Percentiles rank a stretch among this genome's conserved stretches.
These are phyloP conservation scores for Verticillium albo-atrum DNA, from an alignment of 2,329 filamentous ascomycete species.

Conservation along the genomic window DNA sequence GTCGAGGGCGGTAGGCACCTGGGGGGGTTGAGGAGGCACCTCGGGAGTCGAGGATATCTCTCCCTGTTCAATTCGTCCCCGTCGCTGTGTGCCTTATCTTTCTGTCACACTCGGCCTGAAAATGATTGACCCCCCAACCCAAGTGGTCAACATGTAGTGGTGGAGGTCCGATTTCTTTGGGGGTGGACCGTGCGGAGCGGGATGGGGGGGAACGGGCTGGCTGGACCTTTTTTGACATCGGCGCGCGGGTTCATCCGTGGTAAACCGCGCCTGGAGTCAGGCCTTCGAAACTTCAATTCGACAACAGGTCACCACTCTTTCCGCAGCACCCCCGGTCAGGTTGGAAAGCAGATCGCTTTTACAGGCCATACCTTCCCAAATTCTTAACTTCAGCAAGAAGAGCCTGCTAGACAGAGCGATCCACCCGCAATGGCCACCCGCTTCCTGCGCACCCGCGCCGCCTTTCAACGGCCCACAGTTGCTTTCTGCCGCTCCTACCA, in stretches of 20 bases:
- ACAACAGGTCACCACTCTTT: neutral
- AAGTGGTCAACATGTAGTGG: no score
- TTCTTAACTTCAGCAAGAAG: no score
- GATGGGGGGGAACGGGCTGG: neutral
- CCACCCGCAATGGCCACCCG: neutral
- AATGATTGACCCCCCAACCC: no score
- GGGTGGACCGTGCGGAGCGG: neutral
- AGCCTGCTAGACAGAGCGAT: neutral
- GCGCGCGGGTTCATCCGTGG: neutral
- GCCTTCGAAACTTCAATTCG: neutral
- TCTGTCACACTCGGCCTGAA: no score
- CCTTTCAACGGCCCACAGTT: neutral
- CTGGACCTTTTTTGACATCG: neutral
- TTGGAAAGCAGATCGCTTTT: no score
- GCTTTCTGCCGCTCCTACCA: slow-evolving; percentile 51
- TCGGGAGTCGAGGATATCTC: no score
- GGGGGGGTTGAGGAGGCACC: no score
- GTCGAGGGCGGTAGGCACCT: no score
- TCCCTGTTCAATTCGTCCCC: no score
- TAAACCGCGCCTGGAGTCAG: neutral
- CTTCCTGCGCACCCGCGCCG: neutral
- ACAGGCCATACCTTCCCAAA: no score
- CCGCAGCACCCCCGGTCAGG: neutral
- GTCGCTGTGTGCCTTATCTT: no score
- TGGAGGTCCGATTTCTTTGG: no score